phyloP scores from a whole-genome alignment of 306 rosid genomes.

The Fagus sylvatica region DNA sequence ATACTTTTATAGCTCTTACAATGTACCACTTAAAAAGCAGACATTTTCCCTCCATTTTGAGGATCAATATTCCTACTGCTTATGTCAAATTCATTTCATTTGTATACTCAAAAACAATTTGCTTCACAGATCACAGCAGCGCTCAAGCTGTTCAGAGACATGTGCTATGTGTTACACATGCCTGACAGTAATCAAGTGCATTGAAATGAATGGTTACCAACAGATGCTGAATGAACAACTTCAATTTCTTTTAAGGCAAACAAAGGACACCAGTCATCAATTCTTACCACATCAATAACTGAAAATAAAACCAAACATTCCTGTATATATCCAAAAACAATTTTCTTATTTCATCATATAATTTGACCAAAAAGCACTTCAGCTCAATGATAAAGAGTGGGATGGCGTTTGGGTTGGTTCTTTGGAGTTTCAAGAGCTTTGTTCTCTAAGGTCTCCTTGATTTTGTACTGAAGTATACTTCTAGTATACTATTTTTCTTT shows the following conservation, averaged over 20 bases:
- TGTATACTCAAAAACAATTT: background rate
- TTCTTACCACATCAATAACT: background rate
- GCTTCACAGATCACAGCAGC: background rate
- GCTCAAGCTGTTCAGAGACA: background rate
- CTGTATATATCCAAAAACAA: background rate
- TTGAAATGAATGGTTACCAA: background rate
- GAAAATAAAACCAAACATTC: background rate
- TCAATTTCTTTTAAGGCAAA: background rate
- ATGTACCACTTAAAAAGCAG: too few species aligned
- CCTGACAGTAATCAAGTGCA: background rate
- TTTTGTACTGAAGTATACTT: too few species aligned
- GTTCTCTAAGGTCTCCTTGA: too few species aligned
- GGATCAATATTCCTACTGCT: background rate
- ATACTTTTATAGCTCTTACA: too few species aligned
- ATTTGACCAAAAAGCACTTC: background rate
- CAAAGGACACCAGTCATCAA: background rate
- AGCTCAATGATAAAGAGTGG: background rate
- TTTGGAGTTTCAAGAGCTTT: background rate
- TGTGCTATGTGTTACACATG: background rate
- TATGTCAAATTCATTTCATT: background rate
- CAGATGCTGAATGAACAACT: background rate
- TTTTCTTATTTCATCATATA: background rate
- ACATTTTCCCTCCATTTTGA: too few species aligned
- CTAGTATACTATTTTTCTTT: too few species aligned
- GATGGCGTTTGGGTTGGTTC: background rate